phyloP scores from a whole-genome alignment of 345 rosid species.

The Syzygium jambos region DNA sequence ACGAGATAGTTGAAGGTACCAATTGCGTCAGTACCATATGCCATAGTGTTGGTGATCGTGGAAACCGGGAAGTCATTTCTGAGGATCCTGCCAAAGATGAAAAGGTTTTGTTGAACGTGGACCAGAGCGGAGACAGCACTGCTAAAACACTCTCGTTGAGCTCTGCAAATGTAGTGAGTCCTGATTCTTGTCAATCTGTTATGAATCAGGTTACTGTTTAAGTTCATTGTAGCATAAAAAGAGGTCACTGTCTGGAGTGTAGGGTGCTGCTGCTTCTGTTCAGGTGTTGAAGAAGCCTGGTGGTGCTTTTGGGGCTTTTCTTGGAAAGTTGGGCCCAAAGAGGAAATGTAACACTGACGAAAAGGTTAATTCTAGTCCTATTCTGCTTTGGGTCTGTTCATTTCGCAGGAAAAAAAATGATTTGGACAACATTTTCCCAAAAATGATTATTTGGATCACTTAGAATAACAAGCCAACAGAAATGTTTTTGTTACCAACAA shows the following conservation, averaged over 20 bases:
- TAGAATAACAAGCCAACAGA: neutral
- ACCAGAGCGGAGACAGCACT: neutral
- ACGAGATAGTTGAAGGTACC: neutral
- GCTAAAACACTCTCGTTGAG: conserved; percentile 10
- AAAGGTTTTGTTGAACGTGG: neutral
- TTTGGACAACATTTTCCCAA: neutral
- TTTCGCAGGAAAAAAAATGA: neutral
- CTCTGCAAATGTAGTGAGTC: conserved; percentile 26
- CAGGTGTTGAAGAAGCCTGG: conserved; percentile 52
- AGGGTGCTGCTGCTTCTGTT: conserved; percentile 48
- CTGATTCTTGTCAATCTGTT: neutral
- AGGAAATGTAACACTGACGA: conserved; percentile 32
- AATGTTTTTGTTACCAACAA: neutral
- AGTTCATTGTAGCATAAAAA: conserved; percentile 1
- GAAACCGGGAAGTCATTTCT: neutral
- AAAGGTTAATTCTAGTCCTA: conserved; percentile 24
- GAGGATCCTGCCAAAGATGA: neutral
- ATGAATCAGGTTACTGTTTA: neutral
- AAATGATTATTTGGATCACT: neutral
- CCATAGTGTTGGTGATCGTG: neutral
- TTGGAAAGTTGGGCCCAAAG: conserved; percentile 31
- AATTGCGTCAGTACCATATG: neutral
- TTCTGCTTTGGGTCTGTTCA: neutral
- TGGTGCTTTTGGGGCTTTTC: conserved; percentile 47
- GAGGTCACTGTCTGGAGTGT: conserved; percentile 2